Evolutionary conservation across 1,139 yeast genomes (phyloP).

Genomic region (Taphrina pruni): DNA sequence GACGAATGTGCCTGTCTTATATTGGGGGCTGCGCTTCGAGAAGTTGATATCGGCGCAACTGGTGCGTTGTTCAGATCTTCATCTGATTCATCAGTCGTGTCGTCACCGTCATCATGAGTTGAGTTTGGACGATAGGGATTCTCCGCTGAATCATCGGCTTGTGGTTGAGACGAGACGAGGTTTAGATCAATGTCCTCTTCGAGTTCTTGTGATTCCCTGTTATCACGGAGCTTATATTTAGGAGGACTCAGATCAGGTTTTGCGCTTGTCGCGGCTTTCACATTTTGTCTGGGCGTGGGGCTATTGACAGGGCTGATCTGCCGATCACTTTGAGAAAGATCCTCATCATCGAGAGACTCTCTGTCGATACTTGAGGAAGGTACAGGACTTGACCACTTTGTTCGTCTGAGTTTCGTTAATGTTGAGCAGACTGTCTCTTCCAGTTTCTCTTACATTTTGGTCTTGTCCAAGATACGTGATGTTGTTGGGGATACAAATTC

Average conservation of each 20-base stretch:
- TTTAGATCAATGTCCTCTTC: conserved; percentile 17
- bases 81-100: conserved; percentile 29
- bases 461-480: neutral
- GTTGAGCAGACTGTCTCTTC: too few species aligned
- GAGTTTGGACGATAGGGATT: neutral
- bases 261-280: neutral
- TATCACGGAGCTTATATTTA: conserved; percentile 8
- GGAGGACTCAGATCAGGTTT: neutral
- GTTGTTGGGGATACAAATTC: conserved; percentile 15
- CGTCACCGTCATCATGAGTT: neutral
- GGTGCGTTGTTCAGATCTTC: conserved; percentile 4
- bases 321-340: neutral
- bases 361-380: conserved; percentile 10
- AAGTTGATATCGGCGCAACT: neutral
- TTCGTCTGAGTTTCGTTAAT: neutral
- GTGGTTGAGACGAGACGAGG: neutral
- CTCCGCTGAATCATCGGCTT: neutral
- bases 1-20: neutral
- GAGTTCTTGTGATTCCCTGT: conserved; percentile 19
- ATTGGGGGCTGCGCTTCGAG: neutral
- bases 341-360: conserved; percentile 1
- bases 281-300: conserved; percentile 5
- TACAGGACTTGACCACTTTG: conserved; percentile 32
- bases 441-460: neutral
- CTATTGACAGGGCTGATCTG: neutral